phyloP scores from a whole-genome alignment of 192 early-diverging fungal genomes.

The Backusella tuberculispora region DNA sequence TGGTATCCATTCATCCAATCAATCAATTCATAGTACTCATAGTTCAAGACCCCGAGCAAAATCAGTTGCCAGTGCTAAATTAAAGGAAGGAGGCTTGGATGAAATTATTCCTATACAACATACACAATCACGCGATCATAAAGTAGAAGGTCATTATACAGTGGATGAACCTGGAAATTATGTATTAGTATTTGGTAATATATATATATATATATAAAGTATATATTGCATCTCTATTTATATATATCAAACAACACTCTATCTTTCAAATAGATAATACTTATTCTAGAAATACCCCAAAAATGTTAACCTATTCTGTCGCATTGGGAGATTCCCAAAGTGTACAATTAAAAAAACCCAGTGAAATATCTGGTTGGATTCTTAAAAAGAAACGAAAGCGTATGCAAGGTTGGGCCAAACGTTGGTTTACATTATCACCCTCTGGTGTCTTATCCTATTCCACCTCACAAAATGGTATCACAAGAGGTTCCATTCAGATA shows the following conservation, averaged over 20 bases:
- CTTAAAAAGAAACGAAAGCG: conserved; percentile 65
- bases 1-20: conserved; percentile 12
- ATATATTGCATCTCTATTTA: not conserved
- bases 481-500: conserved; percentile 69
- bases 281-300: conserved; percentile 62
- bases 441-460: conserved; percentile 79
- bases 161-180: conserved; percentile 83
- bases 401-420: conserved; percentile 80
- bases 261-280: conserved; percentile 51
- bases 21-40: not conserved
- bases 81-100: conserved; percentile 71
- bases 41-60: conserved; percentile 21
- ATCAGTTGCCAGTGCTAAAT: conserved; percentile 25
- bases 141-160: conserved; percentile 80
- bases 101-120: conserved; percentile 84
- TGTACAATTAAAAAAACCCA: conserved; percentile 13
- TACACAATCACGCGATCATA: conserved; percentile 84
- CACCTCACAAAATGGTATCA: conserved; percentile 67
- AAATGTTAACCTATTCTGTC: conserved; percentile 58
- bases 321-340: conserved; percentile 45
- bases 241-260: not conserved
- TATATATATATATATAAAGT: conserved; percentile 30
- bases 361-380: conserved; percentile 56
- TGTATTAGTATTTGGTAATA: conserved; percentile 75
- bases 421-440: conserved; percentile 85